A percentile compares a stretch with the other conserved stretches of the same genome.
Conservation (phyloP, 2,329 filamentous ascomycete genomes). For the Tolypocladium cylindrosporum region DNA sequence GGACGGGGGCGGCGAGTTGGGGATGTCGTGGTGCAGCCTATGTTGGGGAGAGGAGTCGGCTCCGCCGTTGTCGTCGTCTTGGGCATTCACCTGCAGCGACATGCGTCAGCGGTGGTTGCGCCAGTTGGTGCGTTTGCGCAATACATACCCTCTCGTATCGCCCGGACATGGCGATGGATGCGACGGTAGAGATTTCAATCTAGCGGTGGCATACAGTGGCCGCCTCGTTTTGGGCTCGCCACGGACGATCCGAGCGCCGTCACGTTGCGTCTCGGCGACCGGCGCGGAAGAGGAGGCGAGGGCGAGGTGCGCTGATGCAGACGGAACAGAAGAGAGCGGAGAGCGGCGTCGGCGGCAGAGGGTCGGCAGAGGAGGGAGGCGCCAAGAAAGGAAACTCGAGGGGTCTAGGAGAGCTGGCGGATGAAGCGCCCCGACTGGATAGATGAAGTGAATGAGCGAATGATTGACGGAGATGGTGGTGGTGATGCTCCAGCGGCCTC, state of each 20-base stretch:
- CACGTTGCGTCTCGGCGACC: background rate
- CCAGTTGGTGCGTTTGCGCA: background rate
- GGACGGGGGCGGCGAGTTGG: conserved; percentile 64
- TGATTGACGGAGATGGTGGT: background rate
- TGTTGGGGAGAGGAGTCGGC: conserved; percentile 17
- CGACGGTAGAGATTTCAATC: conserved; percentile 3
- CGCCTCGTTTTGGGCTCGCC: background rate
- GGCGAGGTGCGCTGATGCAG: background rate
- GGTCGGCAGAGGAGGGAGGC: background rate
- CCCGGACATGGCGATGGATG: conserved; percentile 34
- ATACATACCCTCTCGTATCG: conserved; percentile 48
- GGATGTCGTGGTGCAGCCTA: conserved; percentile 26
- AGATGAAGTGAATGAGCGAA: background rate
- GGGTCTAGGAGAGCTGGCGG: background rate
- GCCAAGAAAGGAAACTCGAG: background rate
- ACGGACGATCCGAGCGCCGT: background rate
- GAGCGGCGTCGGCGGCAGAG: background rate
- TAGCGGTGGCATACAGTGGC: background rate
- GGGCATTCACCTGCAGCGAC: conserved; percentile 42
- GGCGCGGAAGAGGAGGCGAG: background rate
- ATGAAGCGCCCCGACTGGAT: background rate
- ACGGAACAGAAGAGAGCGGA: background rate
- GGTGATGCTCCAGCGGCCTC: background rate
- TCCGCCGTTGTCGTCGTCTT: conserved; percentile 48
- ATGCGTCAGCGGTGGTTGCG: background rate